These are phyloP conservation scores for Clohesyomyces aquaticus DNA, from an alignment of 495 filamentous ascomycete genomes.

Conservation along the genomic window DNA sequence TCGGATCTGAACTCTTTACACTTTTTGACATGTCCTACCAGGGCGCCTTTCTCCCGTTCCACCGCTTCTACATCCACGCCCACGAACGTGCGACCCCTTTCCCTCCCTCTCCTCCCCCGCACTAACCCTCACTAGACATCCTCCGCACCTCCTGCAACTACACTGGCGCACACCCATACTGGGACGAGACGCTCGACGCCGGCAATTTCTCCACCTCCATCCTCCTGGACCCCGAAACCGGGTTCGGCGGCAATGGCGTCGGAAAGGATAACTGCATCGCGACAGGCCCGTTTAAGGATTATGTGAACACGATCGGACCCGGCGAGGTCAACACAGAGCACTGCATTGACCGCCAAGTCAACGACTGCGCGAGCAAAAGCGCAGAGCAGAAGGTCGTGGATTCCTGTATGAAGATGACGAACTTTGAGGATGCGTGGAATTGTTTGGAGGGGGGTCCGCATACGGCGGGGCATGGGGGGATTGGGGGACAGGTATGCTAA, in stretches of 20 bases:
- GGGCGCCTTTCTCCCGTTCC: conserved; percentile 48
- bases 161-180: conserved; percentile 51
- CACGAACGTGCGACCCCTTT: no score
- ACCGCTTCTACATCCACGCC: conserved; percentile 42
- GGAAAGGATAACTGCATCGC: conserved; percentile 45
- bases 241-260: conserved; percentile 54
- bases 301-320: conserved; percentile 41
- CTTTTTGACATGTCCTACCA: not conserved
- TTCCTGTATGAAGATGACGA: conserved; percentile 41
- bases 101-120: no score
- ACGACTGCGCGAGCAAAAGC: conserved; percentile 41
- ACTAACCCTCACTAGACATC: no score
- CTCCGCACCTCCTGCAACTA: conserved; percentile 48
- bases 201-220: conserved; percentile 44
- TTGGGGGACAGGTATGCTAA: conserved; percentile 41
- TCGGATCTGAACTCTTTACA: not conserved
- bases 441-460: conserved; percentile 52
- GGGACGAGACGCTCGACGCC: conserved; percentile 53
- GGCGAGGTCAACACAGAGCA: conserved; percentile 34
- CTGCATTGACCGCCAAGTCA: conserved; percentile 35
- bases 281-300: conserved; percentile 52
- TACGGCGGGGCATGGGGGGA: conserved; percentile 48
- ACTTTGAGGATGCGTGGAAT: conserved; percentile 44
- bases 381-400: conserved; percentile 39
- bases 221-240: conserved; percentile 45